Evolutionary conservation across 148 eudicot species (phyloP).

Genomic region (Nepenthes mirabilis): DNA sequence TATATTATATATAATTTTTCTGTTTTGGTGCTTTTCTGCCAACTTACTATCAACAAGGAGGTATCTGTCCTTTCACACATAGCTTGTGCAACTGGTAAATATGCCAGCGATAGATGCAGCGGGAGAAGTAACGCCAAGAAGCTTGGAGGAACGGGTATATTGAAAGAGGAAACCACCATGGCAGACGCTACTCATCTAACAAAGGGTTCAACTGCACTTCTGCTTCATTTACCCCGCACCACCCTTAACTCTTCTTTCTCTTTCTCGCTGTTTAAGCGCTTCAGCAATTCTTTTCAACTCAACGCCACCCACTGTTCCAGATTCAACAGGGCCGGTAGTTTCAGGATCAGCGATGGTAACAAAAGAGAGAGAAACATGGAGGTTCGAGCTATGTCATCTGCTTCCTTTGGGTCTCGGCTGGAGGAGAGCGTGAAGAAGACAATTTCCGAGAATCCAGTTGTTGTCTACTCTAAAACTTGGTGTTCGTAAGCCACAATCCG

Average conservation of each 20-base stretch:
- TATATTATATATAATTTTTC: no score
- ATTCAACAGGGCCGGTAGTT: constrained; percentile 5
- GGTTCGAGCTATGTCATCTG: constrained; percentile 38
- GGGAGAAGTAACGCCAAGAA: no score
- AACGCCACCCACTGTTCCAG: background rate
- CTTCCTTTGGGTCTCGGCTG: constrained; percentile 59
- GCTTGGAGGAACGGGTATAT: no score
- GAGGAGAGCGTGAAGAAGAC: constrained; percentile 76
- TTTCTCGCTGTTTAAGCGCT: background rate
- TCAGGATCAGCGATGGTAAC: constrained; percentile 6
- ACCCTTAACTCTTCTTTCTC: constrained; percentile 1
- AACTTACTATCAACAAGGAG: no score
- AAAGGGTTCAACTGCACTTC: constrained; percentile 3
- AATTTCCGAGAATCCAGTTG: constrained; percentile 63
- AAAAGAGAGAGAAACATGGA: constrained; percentile 2
- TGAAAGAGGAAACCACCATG: background rate
- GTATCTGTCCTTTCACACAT: no score
- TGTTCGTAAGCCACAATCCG: constrained; percentile 57
- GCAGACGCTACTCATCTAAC: constrained; percentile 8
- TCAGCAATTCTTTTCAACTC: constrained; percentile 1
- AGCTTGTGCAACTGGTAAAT: no score
- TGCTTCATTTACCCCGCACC: constrained; percentile 6
- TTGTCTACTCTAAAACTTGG: constrained; percentile 90
- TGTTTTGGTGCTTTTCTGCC: no score
- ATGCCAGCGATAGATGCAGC: no score